Evolutionary conservation across 2,329 filamentous ascomycete species (phyloP).

Genomic region (Fusarium humuli): DNA sequence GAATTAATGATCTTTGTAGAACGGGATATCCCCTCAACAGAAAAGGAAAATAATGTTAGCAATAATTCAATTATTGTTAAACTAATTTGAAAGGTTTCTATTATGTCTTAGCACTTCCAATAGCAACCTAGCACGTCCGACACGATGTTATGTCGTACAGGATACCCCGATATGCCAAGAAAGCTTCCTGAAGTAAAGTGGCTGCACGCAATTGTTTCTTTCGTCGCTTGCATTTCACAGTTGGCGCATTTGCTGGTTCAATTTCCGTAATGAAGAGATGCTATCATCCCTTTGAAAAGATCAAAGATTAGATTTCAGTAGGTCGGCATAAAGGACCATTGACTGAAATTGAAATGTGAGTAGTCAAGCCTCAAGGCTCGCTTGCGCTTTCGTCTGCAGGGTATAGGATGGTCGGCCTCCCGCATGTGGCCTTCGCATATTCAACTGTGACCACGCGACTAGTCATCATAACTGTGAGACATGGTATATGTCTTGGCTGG

Average conservation of each 20-base stretch:
- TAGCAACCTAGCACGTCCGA: not conserved
- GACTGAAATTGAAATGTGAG: not conserved
- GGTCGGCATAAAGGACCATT: not conserved
- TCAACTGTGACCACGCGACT: not conserved
- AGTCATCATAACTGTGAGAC: not conserved
- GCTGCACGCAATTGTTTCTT: not conserved
- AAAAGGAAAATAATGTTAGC: not conserved
- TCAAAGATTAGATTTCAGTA: rapidly evolving
- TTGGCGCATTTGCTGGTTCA: not conserved
- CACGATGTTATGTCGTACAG: not conserved
- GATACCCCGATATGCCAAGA: not conserved
- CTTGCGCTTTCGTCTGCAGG: not conserved
- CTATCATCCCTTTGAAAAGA: too few species aligned
- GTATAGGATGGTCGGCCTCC: not conserved
- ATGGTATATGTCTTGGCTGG: not conserved
- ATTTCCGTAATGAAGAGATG: not conserved
- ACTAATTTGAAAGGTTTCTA: not conserved
- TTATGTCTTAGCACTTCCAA: not conserved
- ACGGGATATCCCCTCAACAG: not conserved
- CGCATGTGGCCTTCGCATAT: not conserved
- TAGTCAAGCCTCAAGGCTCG: not conserved
- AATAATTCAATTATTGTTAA: not conserved
- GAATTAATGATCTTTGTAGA: not conserved
- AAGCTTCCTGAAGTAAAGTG: not conserved
- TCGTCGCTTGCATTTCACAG: not conserved